Conservation (phyloP, 106 monocot genomes). For the Dendrobium catenatum region DNA sequence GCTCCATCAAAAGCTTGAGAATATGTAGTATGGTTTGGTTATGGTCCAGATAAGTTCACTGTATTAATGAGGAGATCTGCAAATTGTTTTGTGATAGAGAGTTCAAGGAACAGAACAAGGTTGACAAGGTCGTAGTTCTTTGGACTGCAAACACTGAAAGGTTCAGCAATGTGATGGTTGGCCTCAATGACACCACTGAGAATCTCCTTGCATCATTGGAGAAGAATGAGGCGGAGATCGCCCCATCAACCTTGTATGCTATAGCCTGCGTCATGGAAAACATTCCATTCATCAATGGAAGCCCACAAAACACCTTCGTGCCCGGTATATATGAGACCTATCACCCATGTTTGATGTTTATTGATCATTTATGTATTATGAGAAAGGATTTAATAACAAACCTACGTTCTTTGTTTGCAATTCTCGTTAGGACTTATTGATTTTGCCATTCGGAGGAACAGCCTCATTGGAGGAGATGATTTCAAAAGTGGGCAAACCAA, state of each 20-base stretch:
- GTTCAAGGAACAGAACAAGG: constrained; percentile 92
- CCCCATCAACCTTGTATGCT: constrained; percentile 81
- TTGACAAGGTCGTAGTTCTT: constrained; percentile 87
- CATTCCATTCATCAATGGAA: constrained; percentile 90
- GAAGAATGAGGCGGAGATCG: constrained; percentile 77
- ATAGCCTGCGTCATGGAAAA: constrained; percentile 78
- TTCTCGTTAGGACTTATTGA: constrained; percentile 68
- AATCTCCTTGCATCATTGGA: constrained; percentile 77
- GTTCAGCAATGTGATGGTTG: constrained; percentile 78
- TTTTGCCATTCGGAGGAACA: constrained; percentile 77
- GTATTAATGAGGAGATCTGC: not conserved
- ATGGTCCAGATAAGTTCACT: not conserved
- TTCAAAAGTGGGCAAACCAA: constrained; percentile 99
- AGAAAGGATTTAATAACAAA: not conserved
- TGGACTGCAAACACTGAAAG: constrained; percentile 99
- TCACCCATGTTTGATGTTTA: not conserved
- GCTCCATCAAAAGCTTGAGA: no score
- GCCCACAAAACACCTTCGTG: constrained; percentile 97
- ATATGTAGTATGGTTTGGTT: not conserved
- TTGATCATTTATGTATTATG: not conserved
- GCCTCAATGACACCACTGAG: constrained; percentile 82
- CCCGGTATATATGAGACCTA: constrained; percentile 42
- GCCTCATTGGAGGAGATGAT: constrained; percentile 91
- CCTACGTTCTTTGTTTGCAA: not conserved
- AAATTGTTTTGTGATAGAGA: constrained; percentile 33